Conservation (phyloP, 179 eudicot species). For the Patellifolia procumbens region DNA sequence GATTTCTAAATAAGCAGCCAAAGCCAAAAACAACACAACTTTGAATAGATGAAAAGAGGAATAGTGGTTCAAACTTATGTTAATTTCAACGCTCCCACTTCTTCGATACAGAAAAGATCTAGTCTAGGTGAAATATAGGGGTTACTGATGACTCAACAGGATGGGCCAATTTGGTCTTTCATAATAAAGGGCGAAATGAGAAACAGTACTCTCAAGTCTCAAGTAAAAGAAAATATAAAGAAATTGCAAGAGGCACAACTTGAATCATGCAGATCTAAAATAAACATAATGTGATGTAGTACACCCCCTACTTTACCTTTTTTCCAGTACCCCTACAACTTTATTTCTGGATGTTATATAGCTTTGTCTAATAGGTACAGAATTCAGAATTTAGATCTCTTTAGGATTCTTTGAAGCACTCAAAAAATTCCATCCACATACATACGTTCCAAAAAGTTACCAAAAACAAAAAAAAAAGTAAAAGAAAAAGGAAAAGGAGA, state of each 20-base stretch:
- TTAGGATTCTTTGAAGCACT: slow-evolving; percentile 35
- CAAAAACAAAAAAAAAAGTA: not conserved
- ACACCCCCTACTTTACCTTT: slow-evolving; percentile 15
- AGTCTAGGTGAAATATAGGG: no score
- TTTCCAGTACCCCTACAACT: slow-evolving; percentile 19
- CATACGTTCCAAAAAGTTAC: slow-evolving; percentile 20
- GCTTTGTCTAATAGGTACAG: slow-evolving; percentile 28
- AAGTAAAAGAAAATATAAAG: not conserved
- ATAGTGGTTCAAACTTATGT: no score
- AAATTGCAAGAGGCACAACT: not conserved
- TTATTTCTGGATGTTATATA: slow-evolving; percentile 23
- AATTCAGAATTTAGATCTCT: slow-evolving; percentile 24
- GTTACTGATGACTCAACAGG: no score
- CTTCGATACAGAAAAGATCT: not conserved
- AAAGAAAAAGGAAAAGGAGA: slow-evolving; percentile 19
- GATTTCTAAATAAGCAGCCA: slow-evolving; percentile 6
- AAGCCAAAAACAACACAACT: not conserved
- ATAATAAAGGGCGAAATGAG: no score
- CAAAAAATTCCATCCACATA: slow-evolving; percentile 21
- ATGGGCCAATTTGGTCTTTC: no score
- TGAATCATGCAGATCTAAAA: slow-evolving; percentile 7
- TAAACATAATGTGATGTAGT: not conserved
- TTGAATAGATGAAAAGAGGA: no score
- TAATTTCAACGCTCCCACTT: not conserved
- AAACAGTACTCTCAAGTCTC: not conserved